These are phyloP conservation scores for Lasiosphaeris hirsuta DNA, from an alignment of 495 filamentous ascomycete genomes.

Conservation along the genomic window DNA sequence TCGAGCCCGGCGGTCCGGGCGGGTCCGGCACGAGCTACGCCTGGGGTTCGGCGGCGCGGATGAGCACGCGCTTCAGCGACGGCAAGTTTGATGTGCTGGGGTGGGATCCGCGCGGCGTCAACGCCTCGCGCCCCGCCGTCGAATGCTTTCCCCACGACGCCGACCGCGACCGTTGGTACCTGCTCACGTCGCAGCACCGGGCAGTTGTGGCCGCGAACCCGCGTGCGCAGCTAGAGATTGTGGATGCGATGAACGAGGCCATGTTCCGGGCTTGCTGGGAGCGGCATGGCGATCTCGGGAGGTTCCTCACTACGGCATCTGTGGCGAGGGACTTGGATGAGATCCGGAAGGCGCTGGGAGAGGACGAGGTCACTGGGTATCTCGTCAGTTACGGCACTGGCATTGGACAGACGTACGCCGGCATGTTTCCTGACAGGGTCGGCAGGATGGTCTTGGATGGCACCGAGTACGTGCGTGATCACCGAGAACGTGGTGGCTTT, in stretches of 20 bases:
- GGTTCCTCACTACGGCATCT: constrained; percentile 41
- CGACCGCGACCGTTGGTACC: constrained; percentile 41
- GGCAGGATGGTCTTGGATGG: constrained; percentile 49
- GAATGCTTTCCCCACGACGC: constrained; percentile 48
- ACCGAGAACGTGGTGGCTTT: constrained; percentile 41
- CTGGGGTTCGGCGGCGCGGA: constrained; percentile 32
- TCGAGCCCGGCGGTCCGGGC: constrained; percentile 47
- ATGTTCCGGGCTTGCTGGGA: constrained; percentile 43
- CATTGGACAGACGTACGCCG: constrained; percentile 56
- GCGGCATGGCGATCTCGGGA: constrained; percentile 39
- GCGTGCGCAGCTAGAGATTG: constrained; percentile 34
- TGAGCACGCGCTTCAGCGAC: constrained; percentile 38
- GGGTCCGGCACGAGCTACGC: constrained; percentile 42
- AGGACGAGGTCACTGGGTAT: constrained; percentile 56
- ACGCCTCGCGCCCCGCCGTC: constrained; percentile 45
- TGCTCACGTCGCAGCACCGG: constrained; percentile 36
- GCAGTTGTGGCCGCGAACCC: constrained; percentile 30
- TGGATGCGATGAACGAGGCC: constrained; percentile 41
- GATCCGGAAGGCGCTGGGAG: constrained; percentile 46
- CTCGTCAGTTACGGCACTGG: constrained; percentile 68
- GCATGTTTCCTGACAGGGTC: constrained; percentile 46
- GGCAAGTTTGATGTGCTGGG: constrained; percentile 49
- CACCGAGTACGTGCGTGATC: constrained; percentile 49
- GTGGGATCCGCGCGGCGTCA: constrained; percentile 57
- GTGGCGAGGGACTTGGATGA: constrained; percentile 50